Evolutionary conservation across 768 basidiomycete genomes (phyloP).

Genomic region (Lentinus brumalis): DNA sequence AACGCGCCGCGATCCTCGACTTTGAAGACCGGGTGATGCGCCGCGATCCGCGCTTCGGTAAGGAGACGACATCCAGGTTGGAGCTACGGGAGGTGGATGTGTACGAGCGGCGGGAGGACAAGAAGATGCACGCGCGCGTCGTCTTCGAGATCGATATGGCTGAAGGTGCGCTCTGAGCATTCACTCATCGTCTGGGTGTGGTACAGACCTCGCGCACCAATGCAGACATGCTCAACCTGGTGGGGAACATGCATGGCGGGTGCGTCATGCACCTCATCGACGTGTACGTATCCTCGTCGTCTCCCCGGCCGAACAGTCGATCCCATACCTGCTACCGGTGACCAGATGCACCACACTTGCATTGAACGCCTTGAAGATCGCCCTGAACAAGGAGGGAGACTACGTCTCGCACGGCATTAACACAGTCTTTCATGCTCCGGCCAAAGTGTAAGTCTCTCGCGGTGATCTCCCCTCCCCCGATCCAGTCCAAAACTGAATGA

Average conservation of each 20-base stretch:
- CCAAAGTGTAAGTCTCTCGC: background rate
- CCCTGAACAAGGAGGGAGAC: background rate
- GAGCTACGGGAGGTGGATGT: background rate
- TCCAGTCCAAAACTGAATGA: too few species aligned
- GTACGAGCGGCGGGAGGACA: slow-evolving; percentile 7
- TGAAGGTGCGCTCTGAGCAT: background rate
- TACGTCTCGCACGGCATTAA: slow-evolving; percentile 11
- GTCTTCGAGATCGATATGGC: slow-evolving; percentile 1
- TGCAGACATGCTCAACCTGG: slow-evolving; percentile 9
- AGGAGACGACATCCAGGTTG: background rate
- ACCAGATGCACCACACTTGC: slow-evolving; percentile 8
- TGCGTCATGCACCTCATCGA: slow-evolving; percentile 12
- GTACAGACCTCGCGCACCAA: background rate
- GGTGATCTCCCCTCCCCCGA: too few species aligned
- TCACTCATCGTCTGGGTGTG: background rate
- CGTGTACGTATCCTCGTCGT: slow-evolving; percentile 1
- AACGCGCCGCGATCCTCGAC: background rate
- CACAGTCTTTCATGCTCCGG: slow-evolving; percentile 11
- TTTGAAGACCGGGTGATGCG: background rate
- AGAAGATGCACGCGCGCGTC: slow-evolving; percentile 4
- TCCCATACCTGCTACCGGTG: background rate
- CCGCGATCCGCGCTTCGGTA: background rate
- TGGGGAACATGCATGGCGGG: slow-evolving; percentile 9
- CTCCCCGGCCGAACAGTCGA: background rate
- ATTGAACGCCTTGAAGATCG: background rate